Evolutionary conservation across 2,329 filamentous ascomycete species (phyloP), one percentile per base, ranked within the genome.

Genomic region (Colletotrichum sp.): DNA sequence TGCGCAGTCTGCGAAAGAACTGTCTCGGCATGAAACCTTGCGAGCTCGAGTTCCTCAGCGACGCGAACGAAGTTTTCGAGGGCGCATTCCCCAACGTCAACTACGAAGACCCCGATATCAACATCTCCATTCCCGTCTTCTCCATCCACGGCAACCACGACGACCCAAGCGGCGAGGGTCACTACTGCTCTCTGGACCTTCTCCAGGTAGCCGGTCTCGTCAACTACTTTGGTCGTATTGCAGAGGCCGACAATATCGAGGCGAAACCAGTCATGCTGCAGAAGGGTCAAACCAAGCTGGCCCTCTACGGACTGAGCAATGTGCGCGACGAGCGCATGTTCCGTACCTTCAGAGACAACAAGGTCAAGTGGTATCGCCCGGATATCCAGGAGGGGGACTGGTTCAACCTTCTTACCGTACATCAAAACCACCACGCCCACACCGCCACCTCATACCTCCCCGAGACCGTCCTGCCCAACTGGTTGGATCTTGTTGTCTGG

Each of bases 101-200:
- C 85, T 99, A 99, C 85, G 96, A 98, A 84, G 97, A 99, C 81
- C 92, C 95, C 28, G 95, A 99, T 80, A 98, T 99, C 84, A 99
- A 99, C 81, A 92, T 99, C 76, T 95, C 96, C 2, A 98, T 98
- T 71, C 97, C 97, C 0, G 96, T 99, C 32, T 99, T 99, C 82
- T 98, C 96, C 1, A 99, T 99, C 55, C 97, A 99, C 80, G 97
- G 97, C 61, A 99, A 99, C 81, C 97, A 99, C 82, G 97, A 99
- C 81, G 97, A 99, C 82, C 97, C 97, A 0, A 97, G 96, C n/a
- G 97, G 97, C 12, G 96, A 98, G 80, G 97, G 96, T 13, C 95
- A 98, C 82, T 93, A 94, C 78, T 97, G 97, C 77, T 96, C 96
- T 0, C 89, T 99, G 13, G 97, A 99, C 83, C 86, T 99, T 18